These are phyloP conservation scores for Exophiala bonariae DNA, from an alignment of 2,329 filamentous ascomycete genomes.

Conservation along the genomic window DNA sequence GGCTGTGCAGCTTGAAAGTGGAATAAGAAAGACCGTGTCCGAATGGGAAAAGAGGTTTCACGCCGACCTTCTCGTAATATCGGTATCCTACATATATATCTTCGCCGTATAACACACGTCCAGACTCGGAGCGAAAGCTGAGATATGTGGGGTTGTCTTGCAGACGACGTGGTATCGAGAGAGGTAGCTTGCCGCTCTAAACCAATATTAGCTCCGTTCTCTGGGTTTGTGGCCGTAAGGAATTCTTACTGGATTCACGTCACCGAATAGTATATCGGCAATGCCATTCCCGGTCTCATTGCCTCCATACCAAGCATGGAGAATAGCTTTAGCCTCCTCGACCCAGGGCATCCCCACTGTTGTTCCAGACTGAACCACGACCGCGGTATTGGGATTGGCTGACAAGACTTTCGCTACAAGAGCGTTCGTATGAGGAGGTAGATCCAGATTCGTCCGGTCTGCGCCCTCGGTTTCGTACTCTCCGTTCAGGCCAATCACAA, in stretches of 20 bases:
- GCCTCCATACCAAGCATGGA: slow-evolving; percentile 81
- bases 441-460: slow-evolving; percentile 26
- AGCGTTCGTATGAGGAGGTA: slow-evolving; percentile 48
- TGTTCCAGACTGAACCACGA: slow-evolving; percentile 75
- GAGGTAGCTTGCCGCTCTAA: slow-evolving; percentile 70
- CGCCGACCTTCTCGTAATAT: neutral
- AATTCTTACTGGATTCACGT: slow-evolving; percentile 71
- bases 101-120: neutral
- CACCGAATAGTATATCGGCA: slow-evolving; percentile 73
- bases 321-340: slow-evolving; percentile 51
- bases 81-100: neutral
- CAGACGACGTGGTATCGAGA: slow-evolving; percentile 63
- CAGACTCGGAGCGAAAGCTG: neutral
- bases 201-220: too few relatives aligned
- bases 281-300: slow-evolving; percentile 80
- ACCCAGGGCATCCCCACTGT: slow-evolving; percentile 56
- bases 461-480: slow-evolving; percentile 48
- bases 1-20: too few relatives aligned
- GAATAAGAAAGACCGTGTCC: neutral
- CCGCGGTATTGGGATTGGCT: slow-evolving; percentile 66
- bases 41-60: neutral
- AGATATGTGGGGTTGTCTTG: neutral
- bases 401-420: slow-evolving; percentile 61
- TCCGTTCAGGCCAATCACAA: too few relatives aligned
- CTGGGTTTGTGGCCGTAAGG: too few relatives aligned